Base-by-base conservation (phyloP, 2,329 filamentous ascomycete species). In the Exophiala alcalophila region DNA sequence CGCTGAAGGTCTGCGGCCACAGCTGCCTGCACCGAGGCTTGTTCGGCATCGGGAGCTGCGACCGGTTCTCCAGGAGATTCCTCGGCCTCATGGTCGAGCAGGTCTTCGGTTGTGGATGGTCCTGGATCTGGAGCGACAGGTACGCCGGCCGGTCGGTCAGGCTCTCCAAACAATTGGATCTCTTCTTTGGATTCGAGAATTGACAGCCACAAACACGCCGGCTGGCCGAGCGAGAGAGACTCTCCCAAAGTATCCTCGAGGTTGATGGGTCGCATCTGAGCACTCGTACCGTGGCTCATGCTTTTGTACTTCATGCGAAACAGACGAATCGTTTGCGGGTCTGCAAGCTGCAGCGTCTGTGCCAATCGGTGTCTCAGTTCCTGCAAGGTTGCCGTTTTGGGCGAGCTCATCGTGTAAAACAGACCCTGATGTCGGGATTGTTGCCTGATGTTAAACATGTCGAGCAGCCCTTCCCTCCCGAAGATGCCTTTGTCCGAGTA, bases 381-480 rank as follows among this genome's bases (percentile, higher is more conserved):
- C 21, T 48, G 29, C 15, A 44, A 49, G 14, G 49, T 53, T 10
- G 44, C 34, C 5, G 21, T 24, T 23, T 18, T 35, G 8, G 49
- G 32, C 11, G 43, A 29, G 12, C 16, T 37, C 19, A 38, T 24
- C 4, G 26, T 25, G 19, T 49, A 36, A 24, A 31, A 45, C 19
- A 27, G 11, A 14, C 46, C 47, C 21, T 46, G 36, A 19, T 53
- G 45, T 20, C 46, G 26, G 9, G 40, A 39, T 19, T 48, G 51
- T 14, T 30, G 49, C 36, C 44, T 70, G 56, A 54, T 66, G 63
- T 46, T 70, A 65, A n/a, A 63, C 59, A 49, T 39, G 29, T 71
- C 65, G 31, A 70, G 67, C 3, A 70, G 54, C 35, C 65, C 67
- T 37, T 52, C 47, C 29, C 65, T 45, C 24, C 60, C 54, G 19